These are phyloP conservation scores for Penicillium sp. DNA, from an alignment of 2,329 filamentous ascomycete species.

Conservation along the genomic window DNA sequence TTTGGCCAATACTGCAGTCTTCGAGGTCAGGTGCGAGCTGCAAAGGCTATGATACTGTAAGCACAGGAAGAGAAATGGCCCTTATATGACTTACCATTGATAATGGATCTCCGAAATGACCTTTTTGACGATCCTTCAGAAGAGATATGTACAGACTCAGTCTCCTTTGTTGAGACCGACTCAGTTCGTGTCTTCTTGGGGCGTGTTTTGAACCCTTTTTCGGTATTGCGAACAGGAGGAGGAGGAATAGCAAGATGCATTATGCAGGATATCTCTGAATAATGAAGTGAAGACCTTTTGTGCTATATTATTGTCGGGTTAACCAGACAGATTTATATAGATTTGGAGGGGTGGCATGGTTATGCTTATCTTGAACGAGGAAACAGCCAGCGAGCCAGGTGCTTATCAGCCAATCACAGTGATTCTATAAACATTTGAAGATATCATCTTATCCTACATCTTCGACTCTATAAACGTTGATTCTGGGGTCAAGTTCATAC, in stretches of 20 bases:
- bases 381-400: not conserved
- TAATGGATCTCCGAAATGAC: not conserved
- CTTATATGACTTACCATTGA: not conserved
- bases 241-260: not conserved
- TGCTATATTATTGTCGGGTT: no score
- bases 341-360: not conserved
- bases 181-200: not conserved
- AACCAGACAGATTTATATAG: not conserved
- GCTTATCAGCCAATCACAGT: not conserved
- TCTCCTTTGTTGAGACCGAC: not conserved
- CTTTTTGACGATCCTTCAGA: not conserved
- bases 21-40: not conserved
- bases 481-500: not conserved
- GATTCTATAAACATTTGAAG: no score
- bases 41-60: not conserved
- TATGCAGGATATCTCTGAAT: not conserved
- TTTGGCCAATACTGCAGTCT: not conserved
- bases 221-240: not conserved
- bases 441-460: not conserved
- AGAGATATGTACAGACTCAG: not conserved
- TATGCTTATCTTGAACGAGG: not conserved
- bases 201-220: not conserved
- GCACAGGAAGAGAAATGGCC: not conserved
- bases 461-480: not conserved
- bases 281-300: not conserved